A percentile compares a stretch with the other conserved stretches of the same genome.
Evolutionary conservation across 2,329 filamentous ascomycete species (phyloP).

Genomic region (Trematosphaeria pertusa): DNA sequence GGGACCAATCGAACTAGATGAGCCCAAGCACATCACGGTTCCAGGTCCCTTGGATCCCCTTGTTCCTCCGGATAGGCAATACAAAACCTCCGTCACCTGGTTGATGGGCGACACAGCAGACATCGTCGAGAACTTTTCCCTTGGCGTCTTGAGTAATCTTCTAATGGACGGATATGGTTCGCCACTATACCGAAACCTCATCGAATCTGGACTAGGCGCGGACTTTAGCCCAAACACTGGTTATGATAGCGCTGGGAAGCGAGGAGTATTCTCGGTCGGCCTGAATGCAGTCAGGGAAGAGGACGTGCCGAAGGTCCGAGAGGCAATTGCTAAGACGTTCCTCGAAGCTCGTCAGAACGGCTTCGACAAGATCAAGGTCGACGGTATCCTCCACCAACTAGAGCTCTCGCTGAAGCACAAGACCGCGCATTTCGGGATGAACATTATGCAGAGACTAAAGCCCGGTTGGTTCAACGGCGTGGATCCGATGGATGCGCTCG

Average conservation of each 20-base stretch:
- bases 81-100: slow-evolving; percentile 95
- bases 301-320: slow-evolving; percentile 78
- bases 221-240: slow-evolving; percentile 96
- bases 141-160: slow-evolving; percentile 81
- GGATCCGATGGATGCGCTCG: slow-evolving; percentile 87
- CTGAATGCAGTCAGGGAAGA: slow-evolving; percentile 86
- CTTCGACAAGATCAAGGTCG: slow-evolving; percentile 88
- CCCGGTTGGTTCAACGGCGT: slow-evolving; percentile 95
- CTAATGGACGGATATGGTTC: slow-evolving; percentile 95
- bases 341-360: slow-evolving; percentile 74
- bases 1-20: slow-evolving; percentile 73
- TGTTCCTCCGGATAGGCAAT: slow-evolving; percentile 83
- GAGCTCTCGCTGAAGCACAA: slow-evolving; percentile 96
- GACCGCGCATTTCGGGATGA: slow-evolving; percentile 92
- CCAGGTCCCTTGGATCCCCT: slow-evolving; percentile 86
- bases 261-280: slow-evolving; percentile 87
- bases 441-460: slow-evolving; percentile 85
- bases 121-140: slow-evolving; percentile 85
- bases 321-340: slow-evolving; percentile 75
- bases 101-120: slow-evolving; percentile 83
- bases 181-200: slow-evolving; percentile 84
- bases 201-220: slow-evolving; percentile 87
- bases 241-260: slow-evolving; percentile 79
- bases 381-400: slow-evolving; percentile 90
- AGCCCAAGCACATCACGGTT: slow-evolving; percentile 73